Evolutionary conservation across 75 land plant species (phyloP).

Genomic region (Cunninghamia lanceolata): DNA sequence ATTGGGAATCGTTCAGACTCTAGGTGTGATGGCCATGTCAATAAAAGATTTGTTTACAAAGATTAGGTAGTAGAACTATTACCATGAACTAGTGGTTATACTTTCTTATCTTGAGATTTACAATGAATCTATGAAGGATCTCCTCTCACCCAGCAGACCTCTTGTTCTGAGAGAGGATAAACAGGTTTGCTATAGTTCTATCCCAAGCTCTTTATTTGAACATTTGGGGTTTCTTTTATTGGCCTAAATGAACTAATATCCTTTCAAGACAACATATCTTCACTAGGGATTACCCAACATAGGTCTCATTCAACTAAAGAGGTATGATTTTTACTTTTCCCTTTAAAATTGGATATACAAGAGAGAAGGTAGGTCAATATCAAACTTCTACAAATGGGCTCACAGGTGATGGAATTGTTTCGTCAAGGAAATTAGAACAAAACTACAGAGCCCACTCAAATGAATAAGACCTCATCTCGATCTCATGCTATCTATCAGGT

Average conservation of each 20-base stretch:
- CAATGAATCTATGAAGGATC: too few relatives aligned
- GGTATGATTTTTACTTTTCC: slow-evolving; percentile 13
- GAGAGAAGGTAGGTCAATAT: background rate
- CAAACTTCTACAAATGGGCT: background rate
- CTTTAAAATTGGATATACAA: too few relatives aligned
- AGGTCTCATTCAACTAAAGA: slow-evolving; percentile 16
- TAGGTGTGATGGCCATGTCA: slow-evolving; percentile 29
- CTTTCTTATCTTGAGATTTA: too few relatives aligned
- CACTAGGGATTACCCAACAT: slow-evolving; percentile 21
- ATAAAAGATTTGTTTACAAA: slow-evolving; percentile 22
- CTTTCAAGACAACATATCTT: slow-evolving; percentile 17
- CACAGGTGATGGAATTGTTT: slow-evolving; percentile 28
- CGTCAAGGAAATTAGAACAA: too few relatives aligned
- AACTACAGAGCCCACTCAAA: too few relatives aligned
- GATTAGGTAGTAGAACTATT: slow-evolving; percentile 5
- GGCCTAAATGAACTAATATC: background rate
- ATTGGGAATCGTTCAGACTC: slow-evolving; percentile 18
- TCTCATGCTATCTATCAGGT: slow-evolving; percentile 32
- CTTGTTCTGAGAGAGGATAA: slow-evolving; percentile 22
- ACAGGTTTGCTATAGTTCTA: slow-evolving; percentile 14
- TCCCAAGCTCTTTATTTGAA: background rate
- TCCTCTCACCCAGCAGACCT: slow-evolving; percentile 22
- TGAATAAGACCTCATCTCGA: too few relatives aligned
- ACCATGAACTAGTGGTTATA: too few relatives aligned
- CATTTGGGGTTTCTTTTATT: too few relatives aligned